Percentiles rank a stretch among this genome's conserved stretches.
Evolutionary conservation across 345 rosid species (phyloP).

Genomic region (Ceriops tagal): DNA sequence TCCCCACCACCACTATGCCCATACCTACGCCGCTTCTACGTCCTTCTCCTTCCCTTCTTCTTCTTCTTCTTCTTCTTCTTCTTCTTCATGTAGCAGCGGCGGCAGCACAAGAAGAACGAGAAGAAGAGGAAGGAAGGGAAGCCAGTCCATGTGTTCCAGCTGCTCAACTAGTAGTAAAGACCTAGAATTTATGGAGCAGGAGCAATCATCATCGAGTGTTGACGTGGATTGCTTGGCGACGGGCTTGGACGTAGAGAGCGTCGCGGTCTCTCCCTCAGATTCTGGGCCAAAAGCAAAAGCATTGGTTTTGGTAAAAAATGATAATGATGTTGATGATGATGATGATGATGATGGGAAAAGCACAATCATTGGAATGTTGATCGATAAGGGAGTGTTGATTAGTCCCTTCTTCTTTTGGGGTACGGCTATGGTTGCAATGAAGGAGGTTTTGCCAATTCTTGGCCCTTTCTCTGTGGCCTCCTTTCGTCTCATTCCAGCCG

Average conservation of each 20-base stretch:
- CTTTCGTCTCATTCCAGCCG: conserved; percentile 86
- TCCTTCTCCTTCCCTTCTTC: neutral
- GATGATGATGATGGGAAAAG: neutral
- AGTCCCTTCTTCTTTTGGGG: conserved; percentile 99
- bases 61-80: too few species aligned
- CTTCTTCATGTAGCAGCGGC: too few species aligned
- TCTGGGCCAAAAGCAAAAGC: conserved; percentile 2
- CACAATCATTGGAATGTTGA: neutral
- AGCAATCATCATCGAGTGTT: conserved; percentile 1
- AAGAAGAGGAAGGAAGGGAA: neutral
- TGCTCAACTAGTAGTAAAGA: conserved; percentile 23
- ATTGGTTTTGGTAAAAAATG: neutral
- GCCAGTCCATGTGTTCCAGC: neutral
- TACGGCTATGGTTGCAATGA: conserved; percentile 98
- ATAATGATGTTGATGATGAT: neutral
- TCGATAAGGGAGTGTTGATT: conserved; percentile 43
- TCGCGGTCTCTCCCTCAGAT: conserved; percentile 14
- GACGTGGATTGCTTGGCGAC: conserved; percentile 49
- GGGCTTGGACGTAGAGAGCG: conserved; percentile 52
- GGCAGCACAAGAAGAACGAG: neutral
- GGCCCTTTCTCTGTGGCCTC: conserved; percentile 87
- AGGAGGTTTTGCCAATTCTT: conserved; percentile 75
- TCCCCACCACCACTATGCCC: too few species aligned
- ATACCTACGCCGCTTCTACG: too few species aligned
- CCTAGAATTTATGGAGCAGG: conserved; percentile 8